Evolutionary conservation across 1,139 yeast genomes (phyloP).

Genomic region (Geotrichum reessii): DNA sequence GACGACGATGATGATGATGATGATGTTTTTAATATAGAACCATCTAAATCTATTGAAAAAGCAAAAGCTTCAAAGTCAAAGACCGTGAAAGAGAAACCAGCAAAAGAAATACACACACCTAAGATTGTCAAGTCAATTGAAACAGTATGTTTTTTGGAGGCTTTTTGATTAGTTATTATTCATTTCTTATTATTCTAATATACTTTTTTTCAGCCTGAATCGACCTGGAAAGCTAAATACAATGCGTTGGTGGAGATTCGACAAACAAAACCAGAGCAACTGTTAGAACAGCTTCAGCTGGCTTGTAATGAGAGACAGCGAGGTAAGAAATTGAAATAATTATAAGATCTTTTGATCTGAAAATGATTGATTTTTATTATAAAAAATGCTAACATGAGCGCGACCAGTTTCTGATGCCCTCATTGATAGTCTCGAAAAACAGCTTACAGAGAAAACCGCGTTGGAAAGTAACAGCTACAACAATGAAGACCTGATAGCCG

Average conservation of each 20-base stretch:
- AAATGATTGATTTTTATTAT: not conserved
- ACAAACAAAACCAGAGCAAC: conserved; percentile 14
- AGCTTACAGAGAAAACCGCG: not conserved
- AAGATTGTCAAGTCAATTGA: not conserved
- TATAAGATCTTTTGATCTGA: not conserved
- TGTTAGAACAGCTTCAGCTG: conserved; percentile 5
- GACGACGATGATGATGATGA: not conserved
- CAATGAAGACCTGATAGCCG: not conserved
- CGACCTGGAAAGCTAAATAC: conserved; percentile 16
- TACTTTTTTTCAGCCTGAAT: not conserved
- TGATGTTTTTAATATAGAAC: not conserved
- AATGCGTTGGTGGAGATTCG: conserved; percentile 12
- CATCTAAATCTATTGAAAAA: not conserved
- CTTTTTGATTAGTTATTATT: not conserved
- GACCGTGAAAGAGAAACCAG: not conserved
- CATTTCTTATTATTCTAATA: too few relatives aligned
- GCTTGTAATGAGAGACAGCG: conserved; percentile 8
- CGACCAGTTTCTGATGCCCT: conserved; percentile 8
- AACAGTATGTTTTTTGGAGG: not conserved
- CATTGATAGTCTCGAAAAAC: conserved; percentile 9
- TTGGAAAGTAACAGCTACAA: not conserved
- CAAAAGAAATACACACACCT: not conserved
- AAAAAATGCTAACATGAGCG: not conserved
- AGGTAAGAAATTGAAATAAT: conserved; percentile 3
- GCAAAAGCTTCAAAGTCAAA: not conserved